These are phyloP conservation scores for Hypholoma fasciculare DNA, from an alignment of 768 basidiomycete species.

Conservation along the genomic window DNA sequence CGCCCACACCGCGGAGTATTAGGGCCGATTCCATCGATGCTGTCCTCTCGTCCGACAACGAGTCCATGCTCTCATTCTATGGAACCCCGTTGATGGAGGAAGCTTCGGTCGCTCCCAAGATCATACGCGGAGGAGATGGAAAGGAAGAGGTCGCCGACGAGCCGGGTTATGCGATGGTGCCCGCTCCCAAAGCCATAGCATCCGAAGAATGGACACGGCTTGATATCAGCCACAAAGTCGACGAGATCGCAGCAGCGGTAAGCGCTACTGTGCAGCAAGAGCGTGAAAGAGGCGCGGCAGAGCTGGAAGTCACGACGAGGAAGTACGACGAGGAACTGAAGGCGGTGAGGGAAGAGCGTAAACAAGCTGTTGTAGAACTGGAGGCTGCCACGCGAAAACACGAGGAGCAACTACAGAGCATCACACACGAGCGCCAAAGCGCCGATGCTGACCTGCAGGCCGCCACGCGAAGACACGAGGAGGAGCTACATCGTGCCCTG, in stretches of 20 bases:
- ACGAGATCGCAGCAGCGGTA: background rate
- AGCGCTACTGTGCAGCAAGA: background rate
- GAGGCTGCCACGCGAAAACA: background rate
- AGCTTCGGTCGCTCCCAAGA: background rate
- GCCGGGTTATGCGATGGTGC: constrained; percentile 12
- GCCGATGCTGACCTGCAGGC: background rate
- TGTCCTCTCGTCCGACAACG: constrained; percentile 1
- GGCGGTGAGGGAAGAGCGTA: background rate
- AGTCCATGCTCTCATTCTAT: background rate
- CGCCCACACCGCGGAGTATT: background rate
- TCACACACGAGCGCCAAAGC: background rate
- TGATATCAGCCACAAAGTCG: background rate
- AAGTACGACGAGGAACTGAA: background rate
- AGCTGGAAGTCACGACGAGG: background rate
- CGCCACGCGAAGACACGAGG: background rate
- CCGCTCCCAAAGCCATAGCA: constrained; percentile 2
- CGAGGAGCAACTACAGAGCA: background rate
- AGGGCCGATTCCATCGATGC: background rate
- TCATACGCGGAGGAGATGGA: background rate
- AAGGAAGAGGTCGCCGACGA: constrained; percentile 9
- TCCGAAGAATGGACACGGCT: constrained; percentile 3
- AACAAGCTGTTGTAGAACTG: background rate
- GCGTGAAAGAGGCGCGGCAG: background rate
- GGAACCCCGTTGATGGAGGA: background rate
- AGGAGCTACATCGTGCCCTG: background rate